Base-by-base conservation (phyloP, 2,329 filamentous ascomycete genomes). In the Colletotrichum orbiculare region DNA sequence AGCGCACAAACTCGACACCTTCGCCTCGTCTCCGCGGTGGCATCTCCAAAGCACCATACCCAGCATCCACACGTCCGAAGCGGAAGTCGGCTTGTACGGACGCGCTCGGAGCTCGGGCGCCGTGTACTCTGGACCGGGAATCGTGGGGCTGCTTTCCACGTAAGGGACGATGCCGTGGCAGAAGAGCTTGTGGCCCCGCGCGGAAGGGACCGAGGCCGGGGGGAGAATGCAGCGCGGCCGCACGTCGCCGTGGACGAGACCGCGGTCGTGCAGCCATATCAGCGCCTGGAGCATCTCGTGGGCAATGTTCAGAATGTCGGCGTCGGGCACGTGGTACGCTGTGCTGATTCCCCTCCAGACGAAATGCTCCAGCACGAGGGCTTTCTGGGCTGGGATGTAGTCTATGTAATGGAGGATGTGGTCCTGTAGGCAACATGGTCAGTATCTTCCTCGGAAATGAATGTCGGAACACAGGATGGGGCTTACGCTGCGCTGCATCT, bases 31-130 rank as follows among this genome's bases (percentile, higher is more conserved):
- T 25, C 25, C 25, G 25, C 25, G 25, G 15, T 63, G 63, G 13
- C 48, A 47, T n/a, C 62, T 47, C 47, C 8, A 15, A 34, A 66
- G 38, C 9, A 17, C 37, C 63, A 48, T 39, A 6, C 63, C 63
- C 0, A 66, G 47, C 63, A 63, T 61, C 63, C 63, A 66, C 25
- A 66, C 33, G 13, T 66, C 63, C 2, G 57, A 17, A 45, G 13
- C 4, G 6, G 34, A 8, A 0, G 62, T 43, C 39, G 62, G 46
- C 33, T 54, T 55, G 25, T 49, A 60, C 25, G 2, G 3, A 9
- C 8, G 33, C 1, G 2, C 8, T 0, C 33, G 52, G 2, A 66
- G 35, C 53, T 63, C 63, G 12, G 63, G 59, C 2, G 63, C 52
- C 11, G 52, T 56, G 47, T 42, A 63, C 52, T 3, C 33, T 4